A percentile compares a stretch with the other conserved stretches of the same genome.
Evolutionary conservation across 2,329 filamentous ascomycete genomes (phyloP).

Genomic region (Thielaviopsis ethacetica): DNA sequence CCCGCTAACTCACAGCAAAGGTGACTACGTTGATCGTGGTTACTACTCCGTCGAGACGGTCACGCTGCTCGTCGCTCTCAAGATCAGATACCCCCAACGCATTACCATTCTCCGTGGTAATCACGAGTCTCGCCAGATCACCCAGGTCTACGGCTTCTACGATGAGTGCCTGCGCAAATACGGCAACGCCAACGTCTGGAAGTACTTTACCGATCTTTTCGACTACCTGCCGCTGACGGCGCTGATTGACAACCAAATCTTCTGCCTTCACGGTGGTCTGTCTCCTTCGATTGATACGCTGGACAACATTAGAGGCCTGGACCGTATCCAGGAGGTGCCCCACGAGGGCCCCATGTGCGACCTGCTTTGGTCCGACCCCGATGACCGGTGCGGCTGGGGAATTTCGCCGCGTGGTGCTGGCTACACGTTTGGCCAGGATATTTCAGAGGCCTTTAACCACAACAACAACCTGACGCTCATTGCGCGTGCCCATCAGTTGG

Average conservation of each 20-base stretch:
- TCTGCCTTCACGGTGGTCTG: constrained; percentile 92
- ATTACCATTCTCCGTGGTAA: constrained; percentile 98
- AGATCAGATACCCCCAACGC: constrained; percentile 93
- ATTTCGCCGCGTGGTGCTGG: constrained; percentile 89
- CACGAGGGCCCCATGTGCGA: constrained; percentile 98
- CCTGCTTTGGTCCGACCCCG: constrained; percentile 92
- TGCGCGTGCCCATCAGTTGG: constrained; percentile 89
- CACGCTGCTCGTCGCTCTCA: constrained; percentile 86
- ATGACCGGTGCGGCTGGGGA: constrained; percentile 91
- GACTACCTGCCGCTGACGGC: constrained; percentile 95
- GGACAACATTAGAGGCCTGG: constrained; percentile 86
- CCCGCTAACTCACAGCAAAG: constrained; percentile 26
- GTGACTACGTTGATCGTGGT: constrained; percentile 95
- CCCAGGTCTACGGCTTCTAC: constrained; percentile 98
- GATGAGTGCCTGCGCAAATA: constrained; percentile 98
- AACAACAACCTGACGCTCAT: constrained; percentile 96
- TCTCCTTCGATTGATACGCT: constrained; percentile 92
- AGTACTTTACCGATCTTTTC: constrained; percentile 97
- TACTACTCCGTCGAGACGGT: constrained; percentile 99
- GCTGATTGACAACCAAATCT: constrained; percentile 97
- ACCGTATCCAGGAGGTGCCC: constrained; percentile 94
- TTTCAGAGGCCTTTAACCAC: constrained; percentile 97
- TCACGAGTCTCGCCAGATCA: constrained; percentile 97
- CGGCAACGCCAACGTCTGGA: constrained; percentile 98
- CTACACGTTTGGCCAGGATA: constrained; percentile 93